Percentiles rank a stretch among this genome's conserved stretches.
Conservation (phyloP, 371 early-diverging fungal genomes). For the Rhizopus stolonifer region DNA sequence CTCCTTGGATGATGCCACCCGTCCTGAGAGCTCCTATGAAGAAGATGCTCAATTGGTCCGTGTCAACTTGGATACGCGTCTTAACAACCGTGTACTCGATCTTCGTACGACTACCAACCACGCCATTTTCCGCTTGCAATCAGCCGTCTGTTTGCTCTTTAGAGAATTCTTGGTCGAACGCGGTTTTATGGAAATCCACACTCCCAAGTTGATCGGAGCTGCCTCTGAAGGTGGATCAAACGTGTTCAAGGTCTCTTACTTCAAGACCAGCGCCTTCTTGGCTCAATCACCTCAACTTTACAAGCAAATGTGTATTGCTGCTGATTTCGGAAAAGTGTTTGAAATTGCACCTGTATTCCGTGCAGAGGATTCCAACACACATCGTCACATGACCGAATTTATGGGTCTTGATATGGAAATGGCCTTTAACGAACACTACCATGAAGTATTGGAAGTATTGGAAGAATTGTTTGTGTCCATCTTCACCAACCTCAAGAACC, state of each 20-base stretch:
- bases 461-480: slow-evolving; percentile 93
- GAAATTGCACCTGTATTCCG: slow-evolving; percentile 99
- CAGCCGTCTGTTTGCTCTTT: slow-evolving; percentile 93
- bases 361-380: slow-evolving; percentile 99
- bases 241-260: slow-evolving; percentile 97
- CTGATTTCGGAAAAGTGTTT: slow-evolving; percentile 98
- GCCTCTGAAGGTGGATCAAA: slow-evolving; percentile 99
- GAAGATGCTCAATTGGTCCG: slow-evolving; percentile 69
- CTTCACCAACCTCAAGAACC: slow-evolving; percentile 83
- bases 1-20: slow-evolving; percentile 93
- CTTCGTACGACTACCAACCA: slow-evolving; percentile 97
- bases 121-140: slow-evolving; percentile 97
- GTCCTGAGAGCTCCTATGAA: slow-evolving; percentile 82
- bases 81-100: slow-evolving; percentile 97
- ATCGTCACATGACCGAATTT: slow-evolving; percentile 99
- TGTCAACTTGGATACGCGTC: slow-evolving; percentile 92
- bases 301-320: slow-evolving; percentile 99
- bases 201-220: slow-evolving; percentile 97
- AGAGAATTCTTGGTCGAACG: slow-evolving; percentile 87
- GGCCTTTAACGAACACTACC: slow-evolving; percentile 98
- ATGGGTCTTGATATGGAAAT: slow-evolving; percentile 99
- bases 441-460: slow-evolving; percentile 91
- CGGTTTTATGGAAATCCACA: slow-evolving; percentile 97
- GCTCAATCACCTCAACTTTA: slow-evolving; percentile 99
- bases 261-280: slow-evolving; percentile 92